A percentile compares a stretch with the other conserved stretches of the same genome.
Evolutionary conservation across 768 basidiomycete species (phyloP).

Genomic region (Lanmaoa rubissima): DNA sequence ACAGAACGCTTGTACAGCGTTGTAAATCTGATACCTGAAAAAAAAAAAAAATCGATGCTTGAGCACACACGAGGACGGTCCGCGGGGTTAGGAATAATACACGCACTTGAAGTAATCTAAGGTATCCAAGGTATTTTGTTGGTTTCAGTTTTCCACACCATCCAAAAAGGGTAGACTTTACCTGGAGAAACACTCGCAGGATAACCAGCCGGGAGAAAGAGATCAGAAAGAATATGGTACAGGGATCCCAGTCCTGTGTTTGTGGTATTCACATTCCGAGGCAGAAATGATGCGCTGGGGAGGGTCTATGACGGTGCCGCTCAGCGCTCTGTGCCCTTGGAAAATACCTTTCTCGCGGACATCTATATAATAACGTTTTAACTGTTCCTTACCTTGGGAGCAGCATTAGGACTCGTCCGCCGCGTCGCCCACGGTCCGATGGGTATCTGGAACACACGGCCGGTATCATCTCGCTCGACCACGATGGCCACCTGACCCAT

Average conservation of each 20-base stretch:
- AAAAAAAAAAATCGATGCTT: not conserved
- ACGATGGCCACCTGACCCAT: conserved; percentile 8
- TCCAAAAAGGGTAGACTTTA: conserved; percentile 17
- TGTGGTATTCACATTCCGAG: not conserved
- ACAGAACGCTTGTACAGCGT: conserved; percentile 68
- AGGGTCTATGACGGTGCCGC: not conserved
- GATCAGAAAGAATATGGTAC: conserved; percentile 20
- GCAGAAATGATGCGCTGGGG: not conserved
- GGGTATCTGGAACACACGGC: conserved; percentile 19
- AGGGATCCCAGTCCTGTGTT: conserved; percentile 1
- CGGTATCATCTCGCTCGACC: conserved; percentile 22
- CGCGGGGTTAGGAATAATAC: not conserved
- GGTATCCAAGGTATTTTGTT: not conserved
- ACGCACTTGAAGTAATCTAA: conserved; percentile 57
- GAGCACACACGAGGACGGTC: conserved; percentile 6
- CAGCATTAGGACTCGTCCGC: not conserved
- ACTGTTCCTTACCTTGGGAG: conserved; percentile 19
- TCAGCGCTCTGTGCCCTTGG: conserved; percentile 6
- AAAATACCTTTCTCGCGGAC: not conserved
- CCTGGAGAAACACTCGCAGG: conserved; percentile 61
- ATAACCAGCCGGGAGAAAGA: conserved; percentile 65
- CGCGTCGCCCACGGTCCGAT: conserved; percentile 1
- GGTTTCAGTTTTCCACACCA: not conserved
- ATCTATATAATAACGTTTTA: not conserved
- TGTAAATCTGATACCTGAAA: conserved; percentile 61